Evolutionary conservation across 306 rosid genomes (phyloP).

Genomic region (Aeschynomene evenia): DNA sequence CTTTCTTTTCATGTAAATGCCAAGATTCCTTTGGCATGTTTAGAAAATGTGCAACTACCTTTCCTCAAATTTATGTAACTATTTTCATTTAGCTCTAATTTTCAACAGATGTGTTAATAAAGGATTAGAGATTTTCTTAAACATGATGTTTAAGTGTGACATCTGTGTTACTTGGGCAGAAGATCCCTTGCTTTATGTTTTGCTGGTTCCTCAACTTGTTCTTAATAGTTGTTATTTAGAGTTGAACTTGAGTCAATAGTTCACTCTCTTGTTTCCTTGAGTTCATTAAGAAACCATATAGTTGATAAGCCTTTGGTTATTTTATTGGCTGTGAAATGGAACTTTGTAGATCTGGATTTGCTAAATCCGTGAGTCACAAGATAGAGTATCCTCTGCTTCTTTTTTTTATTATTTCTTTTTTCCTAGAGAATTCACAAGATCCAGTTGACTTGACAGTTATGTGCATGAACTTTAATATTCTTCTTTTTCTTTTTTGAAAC

Average conservation of each 20-base stretch:
- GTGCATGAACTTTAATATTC: constrained; percentile 53
- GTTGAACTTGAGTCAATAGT: constrained; percentile 6
- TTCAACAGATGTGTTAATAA: not conserved
- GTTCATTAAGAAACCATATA: constrained; percentile 25
- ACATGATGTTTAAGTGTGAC: constrained; percentile 19
- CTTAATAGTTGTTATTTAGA: constrained; percentile 5
- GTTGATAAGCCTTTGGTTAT: constrained; percentile 23
- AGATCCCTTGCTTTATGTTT: constrained; percentile 28
- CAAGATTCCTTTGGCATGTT: constrained; percentile 12
- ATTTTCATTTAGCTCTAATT: constrained; percentile 4
- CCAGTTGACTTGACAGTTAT: constrained; percentile 62
- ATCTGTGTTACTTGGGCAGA: constrained; percentile 13
- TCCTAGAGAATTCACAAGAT: constrained; percentile 62
- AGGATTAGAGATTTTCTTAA: constrained; percentile 14
- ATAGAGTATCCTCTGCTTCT: constrained; percentile 38
- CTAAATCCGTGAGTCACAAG: constrained; percentile 86
- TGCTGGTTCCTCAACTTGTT: constrained; percentile 25
- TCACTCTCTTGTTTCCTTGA: not conserved
- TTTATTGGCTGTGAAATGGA: constrained; percentile 31
- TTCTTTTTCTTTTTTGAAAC: constrained; percentile 36
- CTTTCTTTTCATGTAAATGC: constrained; percentile 19
- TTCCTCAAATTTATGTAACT: constrained; percentile 15
- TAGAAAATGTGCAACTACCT: constrained; percentile 2
- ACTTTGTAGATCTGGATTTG: constrained; percentile 45
- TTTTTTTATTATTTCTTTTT: constrained; percentile 3